Conservation (phyloP, 768 basidiomycete species). For the Tulasnella sp. region DNA sequence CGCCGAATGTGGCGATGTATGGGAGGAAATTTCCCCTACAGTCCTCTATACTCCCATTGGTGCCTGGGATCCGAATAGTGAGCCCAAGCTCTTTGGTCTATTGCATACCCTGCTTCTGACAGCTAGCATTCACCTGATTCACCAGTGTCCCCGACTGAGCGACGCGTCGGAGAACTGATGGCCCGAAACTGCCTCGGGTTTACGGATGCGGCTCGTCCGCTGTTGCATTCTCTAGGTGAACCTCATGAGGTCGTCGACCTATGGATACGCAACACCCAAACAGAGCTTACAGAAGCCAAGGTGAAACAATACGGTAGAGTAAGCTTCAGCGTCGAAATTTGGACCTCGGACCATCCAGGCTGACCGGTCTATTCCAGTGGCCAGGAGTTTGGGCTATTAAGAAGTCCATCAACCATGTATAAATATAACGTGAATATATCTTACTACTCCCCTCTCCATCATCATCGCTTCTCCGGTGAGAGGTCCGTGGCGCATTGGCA, state of each 20-base stretch:
- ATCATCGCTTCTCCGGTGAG: neutral
- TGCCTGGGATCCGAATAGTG: neutral
- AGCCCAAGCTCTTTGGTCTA: neutral
- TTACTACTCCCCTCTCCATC: neutral
- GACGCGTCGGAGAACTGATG: neutral
- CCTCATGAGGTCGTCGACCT: slow-evolving; percentile 2
- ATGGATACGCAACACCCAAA: slow-evolving; percentile 1
- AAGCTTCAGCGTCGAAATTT: neutral
- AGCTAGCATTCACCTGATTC: neutral
- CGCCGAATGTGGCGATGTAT: neutral
- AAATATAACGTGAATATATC: neutral
- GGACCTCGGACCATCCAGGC: neutral
- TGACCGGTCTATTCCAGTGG: slow-evolving; percentile 5
- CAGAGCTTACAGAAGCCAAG: slow-evolving; percentile 8
- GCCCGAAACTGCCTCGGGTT: neutral
- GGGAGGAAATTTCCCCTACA: neutral
- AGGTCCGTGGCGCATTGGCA: neutral
- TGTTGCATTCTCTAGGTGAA: slow-evolving; percentile 3
- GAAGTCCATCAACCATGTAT: neutral
- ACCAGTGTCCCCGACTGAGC: neutral
- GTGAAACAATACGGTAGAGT: slow-evolving; percentile 15
- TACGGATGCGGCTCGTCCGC: neutral
- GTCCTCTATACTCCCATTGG: neutral
- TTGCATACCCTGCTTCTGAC: neutral
- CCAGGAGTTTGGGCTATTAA: slow-evolving; percentile 17